Base-by-base conservation (phyloP, 371 early-diverging fungal species). In the Lichtheimia hyalospora region DNA sequence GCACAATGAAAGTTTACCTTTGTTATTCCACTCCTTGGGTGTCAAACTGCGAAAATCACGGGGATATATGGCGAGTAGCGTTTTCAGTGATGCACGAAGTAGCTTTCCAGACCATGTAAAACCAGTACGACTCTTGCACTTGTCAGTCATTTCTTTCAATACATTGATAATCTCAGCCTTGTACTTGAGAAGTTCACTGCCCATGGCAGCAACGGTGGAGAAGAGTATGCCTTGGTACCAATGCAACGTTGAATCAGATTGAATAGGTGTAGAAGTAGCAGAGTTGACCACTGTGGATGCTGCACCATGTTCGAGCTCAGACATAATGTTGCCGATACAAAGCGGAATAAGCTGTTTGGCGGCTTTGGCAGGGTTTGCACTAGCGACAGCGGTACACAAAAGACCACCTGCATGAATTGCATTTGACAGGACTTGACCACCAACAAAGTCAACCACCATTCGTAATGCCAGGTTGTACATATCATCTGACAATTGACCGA, bases 181-280 rank as follows among this genome's bases (percentile, higher is more conserved):
- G 63, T 89, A 79, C 14, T 68, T 58, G 6, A 90, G 67, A 3
- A 88, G 49, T 7, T 83, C 85, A 0, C 65, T 50, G 39, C 89
- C 92, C 15, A 81, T 49, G n/a, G 68, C 64, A 16, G 62, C 58
- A 2, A 89, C 53, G 5, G 88, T 72, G 7, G 78, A 78, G 54
- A 77, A 77, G 20, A 92, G 59, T 42, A 91, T 84, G 14, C 72
- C 74, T 62, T 93, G 93, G 55, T 88, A 85, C 88, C 92, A 93
- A 61, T 92, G 92, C 49, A 94, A 69, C 0, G 88, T 83, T 1
- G 85, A 69, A 62, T 92, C 93, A 0, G 86, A 83, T 68, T 77
- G 89, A 72, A 82, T 83, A 28, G 60, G 74, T 41, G 69, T 77
- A n/a, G 80, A 84, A 16, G 83, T 56, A n/a, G 67, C 73, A 18